These are phyloP conservation scores for Fusarium hostae DNA, from an alignment of 2,329 filamentous ascomycete genomes.

Conservation along the genomic window DNA sequence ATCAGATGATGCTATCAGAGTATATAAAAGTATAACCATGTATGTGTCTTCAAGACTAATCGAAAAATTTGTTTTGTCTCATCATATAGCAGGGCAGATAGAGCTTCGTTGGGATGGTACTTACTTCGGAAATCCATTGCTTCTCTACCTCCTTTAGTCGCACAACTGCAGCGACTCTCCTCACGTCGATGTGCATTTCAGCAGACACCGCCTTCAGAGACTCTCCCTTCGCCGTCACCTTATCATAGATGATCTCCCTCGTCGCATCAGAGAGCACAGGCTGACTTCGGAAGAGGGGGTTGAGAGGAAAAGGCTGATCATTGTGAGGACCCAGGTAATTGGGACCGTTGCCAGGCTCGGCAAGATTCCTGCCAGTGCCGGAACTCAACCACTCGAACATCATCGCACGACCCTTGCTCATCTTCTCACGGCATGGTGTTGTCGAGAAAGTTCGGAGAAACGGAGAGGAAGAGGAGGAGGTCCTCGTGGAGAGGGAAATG, in stretches of 20 bases:
- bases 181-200: constrained; percentile 81
- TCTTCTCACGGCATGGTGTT: constrained; percentile 53
- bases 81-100: constrained; percentile 56
- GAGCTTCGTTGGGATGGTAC: constrained; percentile 47
- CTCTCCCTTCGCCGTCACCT: constrained; percentile 72
- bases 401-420: constrained; percentile 49
- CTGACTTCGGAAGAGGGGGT: constrained; percentile 76
- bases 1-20: constrained; percentile 39
- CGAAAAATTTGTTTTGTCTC: constrained; percentile 80
- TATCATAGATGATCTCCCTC: constrained; percentile 77
- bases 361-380: constrained; percentile 38
- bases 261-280: constrained; percentile 78
- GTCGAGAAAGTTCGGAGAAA: constrained; percentile 53
- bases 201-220: constrained; percentile 82
- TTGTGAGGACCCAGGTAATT: constrained; percentile 53
- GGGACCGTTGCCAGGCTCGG: constrained; percentile 43
- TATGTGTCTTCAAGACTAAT: constrained; percentile 99
- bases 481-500: constrained; percentile 29
- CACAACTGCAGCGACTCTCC: constrained; percentile 86
- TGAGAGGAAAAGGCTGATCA: constrained; percentile 77
- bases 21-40: constrained; percentile 77
- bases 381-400: constrained; percentile 55
- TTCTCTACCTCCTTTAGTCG: constrained; percentile 88
- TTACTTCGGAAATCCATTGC: constrained; percentile 79
- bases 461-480: constrained; percentile 2